Evolutionary conservation across 768 basidiomycete species (phyloP).

Genomic region (Coprinopsis cinerea): DNA sequence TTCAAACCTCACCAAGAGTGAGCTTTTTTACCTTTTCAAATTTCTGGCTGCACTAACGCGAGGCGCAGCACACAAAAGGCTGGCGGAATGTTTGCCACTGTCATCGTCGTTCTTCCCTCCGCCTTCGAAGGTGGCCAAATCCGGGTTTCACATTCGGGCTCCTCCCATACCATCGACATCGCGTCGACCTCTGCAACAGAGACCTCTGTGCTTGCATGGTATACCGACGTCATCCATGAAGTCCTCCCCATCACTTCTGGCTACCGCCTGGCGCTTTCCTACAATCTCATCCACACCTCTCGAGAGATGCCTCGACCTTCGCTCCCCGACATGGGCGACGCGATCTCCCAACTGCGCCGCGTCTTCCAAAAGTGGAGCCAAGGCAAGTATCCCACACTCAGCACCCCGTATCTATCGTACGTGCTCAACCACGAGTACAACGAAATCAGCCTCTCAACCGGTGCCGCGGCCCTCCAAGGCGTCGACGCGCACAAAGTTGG

Average conservation of each 20-base stretch:
- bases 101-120: constrained; percentile 43
- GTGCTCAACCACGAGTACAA: constrained; percentile 26
- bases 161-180: constrained; percentile 31
- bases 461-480: constrained; percentile 29
- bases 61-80: constrained; percentile 37
- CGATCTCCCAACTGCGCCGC: constrained; percentile 19
- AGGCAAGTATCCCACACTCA: constrained; percentile 13
- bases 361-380: constrained; percentile 34
- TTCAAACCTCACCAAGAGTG: constrained; percentile 45
- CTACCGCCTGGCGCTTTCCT: constrained; percentile 44
- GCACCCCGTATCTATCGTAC: constrained; percentile 19
- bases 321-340: constrained; percentile 20
- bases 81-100: constrained; percentile 45
- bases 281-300: constrained; percentile 40
- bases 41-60: not conserved
- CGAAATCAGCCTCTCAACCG: constrained; percentile 16
- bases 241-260: constrained; percentile 43
- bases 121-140: constrained; percentile 40
- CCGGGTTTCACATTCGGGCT: constrained; percentile 32
- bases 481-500: constrained; percentile 29
- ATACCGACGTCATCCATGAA: constrained; percentile 46
- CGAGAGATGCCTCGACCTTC: constrained; percentile 22
- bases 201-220: constrained; percentile 42
- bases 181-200: constrained; percentile 22
- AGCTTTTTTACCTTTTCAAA: constrained; percentile 10